Evolutionary conservation across 495 filamentous ascomycete genomes (phyloP).

Genomic region (Terfezia boudieri): DNA sequence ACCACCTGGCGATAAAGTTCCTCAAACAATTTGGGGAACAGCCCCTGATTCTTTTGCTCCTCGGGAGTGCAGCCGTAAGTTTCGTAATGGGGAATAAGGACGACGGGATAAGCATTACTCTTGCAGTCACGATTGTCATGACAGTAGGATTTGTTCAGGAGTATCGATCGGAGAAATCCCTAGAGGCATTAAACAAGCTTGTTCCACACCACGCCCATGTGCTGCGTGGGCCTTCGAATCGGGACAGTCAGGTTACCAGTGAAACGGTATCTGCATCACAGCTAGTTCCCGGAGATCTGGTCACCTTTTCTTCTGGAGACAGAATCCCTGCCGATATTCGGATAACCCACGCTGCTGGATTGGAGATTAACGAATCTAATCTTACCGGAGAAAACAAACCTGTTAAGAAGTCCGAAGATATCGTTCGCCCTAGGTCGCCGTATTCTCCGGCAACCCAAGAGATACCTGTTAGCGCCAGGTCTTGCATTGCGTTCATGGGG

Average conservation of each 20-base stretch:
- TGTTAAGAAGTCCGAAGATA: constrained; percentile 50
- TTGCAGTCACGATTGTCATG: constrained; percentile 91
- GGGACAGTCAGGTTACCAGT: constrained; percentile 42
- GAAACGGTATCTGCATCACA: constrained; percentile 66
- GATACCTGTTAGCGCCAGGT: constrained; percentile 15
- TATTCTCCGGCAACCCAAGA: constrained; percentile 13
- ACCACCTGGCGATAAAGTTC: constrained; percentile 86
- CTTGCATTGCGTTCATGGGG: constrained; percentile 80
- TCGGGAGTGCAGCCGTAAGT: constrained; percentile 72
- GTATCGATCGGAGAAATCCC: constrained; percentile 89
- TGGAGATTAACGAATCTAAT: constrained; percentile 93
- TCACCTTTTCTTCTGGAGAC: constrained; percentile 85
- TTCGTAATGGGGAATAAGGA: constrained; percentile 87
- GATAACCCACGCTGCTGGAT: constrained; percentile 66
- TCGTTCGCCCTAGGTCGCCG: constrained; percentile 24
- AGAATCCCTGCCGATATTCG: constrained; percentile 91
- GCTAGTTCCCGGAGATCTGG: constrained; percentile 76
- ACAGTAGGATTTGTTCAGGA: constrained; percentile 93
- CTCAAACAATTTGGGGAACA: constrained; percentile 88
- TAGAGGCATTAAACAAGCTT: constrained; percentile 81
- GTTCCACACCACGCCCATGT: constrained; percentile 89
- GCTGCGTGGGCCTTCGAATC: constrained; percentile 34
- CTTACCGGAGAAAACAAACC: constrained; percentile 93
- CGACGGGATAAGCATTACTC: constrained; percentile 83
- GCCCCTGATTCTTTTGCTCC: constrained; percentile 66